Base-by-base conservation (phyloP, 139 green algal species). In the Auxenochlorella pyrenoidosa region DNA sequence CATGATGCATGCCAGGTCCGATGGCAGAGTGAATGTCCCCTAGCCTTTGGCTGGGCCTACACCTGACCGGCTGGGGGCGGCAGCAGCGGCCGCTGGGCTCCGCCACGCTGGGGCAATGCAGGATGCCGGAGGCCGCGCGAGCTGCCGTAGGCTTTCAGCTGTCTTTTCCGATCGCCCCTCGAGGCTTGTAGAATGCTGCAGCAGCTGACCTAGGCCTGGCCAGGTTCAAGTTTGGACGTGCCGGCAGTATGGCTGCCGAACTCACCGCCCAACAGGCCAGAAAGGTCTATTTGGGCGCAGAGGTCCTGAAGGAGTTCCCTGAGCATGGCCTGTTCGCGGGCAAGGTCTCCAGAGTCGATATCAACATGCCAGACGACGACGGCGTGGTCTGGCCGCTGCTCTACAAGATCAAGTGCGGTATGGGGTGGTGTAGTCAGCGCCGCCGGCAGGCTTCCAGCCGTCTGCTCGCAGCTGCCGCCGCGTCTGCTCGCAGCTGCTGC, bases 381-480 rank as follows among this genome's bases (percentile, higher is more conserved):
- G 73, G 59, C 5, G 34, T 47, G 19, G 24, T 66, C 3, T 83
- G 58, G 43, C 41, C 43, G 8, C 28, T 83, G 38, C 72, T 88
- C 10, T 88, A 51, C 24, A 58, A 59, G 36, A 75, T 88, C 40
- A 58, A 58, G 83, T 88, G 58, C 43, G 83, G 5, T 40, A 3
- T 26, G 43, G 21, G 60, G 59, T 5, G 12, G 38, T 24, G 16
- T 24, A 18, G 34, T 16, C 12, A 38, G 28, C 6, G 38, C 24
- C 47, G 32, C 47, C 6, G 15, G 0, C 47, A 18, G n/a, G 26
- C 30, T 15, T 82, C 16, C 44, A 65, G 26, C 36, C 0, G 30
- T 3, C 70, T 76, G 24, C 32, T 6, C 12, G 5, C 38, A 78
- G 71, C 71, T 51, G 71, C 71, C 75, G 44, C 30, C 75, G 32